Evolutionary conservation across 2,329 filamentous ascomycete species (phyloP).

Genomic region (Metarhizium album): DNA sequence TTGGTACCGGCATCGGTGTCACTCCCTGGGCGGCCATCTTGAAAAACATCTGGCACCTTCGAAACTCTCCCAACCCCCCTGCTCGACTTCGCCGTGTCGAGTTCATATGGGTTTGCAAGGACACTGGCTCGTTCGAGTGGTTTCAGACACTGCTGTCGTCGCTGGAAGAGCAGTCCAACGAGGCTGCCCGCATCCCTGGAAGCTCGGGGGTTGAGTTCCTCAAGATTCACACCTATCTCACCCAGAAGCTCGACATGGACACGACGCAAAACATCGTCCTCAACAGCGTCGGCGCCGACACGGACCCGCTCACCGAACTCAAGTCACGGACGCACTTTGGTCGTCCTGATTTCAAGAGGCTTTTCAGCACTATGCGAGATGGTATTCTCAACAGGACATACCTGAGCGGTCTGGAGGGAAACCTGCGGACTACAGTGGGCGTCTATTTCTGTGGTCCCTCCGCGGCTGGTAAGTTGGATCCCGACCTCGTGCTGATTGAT

Average conservation of each 20-base stretch:
- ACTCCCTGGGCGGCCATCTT: constrained; percentile 80
- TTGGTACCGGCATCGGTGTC: constrained; percentile 79
- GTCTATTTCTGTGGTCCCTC: constrained; percentile 97
- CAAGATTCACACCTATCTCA: constrained; percentile 96
- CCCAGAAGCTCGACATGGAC: constrained; percentile 83
- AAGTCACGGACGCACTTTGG: constrained; percentile 89
- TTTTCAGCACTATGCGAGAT: constrained; percentile 78
- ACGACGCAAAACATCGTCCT: constrained; percentile 94
- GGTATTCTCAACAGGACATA: constrained; percentile 81
- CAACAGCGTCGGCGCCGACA: constrained; percentile 79
- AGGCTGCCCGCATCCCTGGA: constrained; percentile 55
- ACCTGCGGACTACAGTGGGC: constrained; percentile 73
- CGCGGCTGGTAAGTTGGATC: constrained; percentile 40
- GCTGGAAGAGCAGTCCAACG: constrained; percentile 74
- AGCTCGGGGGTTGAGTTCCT: constrained; percentile 72
- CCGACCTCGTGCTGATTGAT: not conserved
- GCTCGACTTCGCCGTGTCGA: constrained; percentile 85
- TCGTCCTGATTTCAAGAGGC: constrained; percentile 72
- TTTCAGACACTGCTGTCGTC: constrained; percentile 90
- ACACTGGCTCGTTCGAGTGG: constrained; percentile 95
- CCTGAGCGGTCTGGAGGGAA: constrained; percentile 68
- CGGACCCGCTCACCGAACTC: constrained; percentile 88
- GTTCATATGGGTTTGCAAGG: constrained; percentile 98
- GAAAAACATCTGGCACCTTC: constrained; percentile 98
- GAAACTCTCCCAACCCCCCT: constrained; percentile 80